Evolutionary conservation across 306 rosid species (phyloP).

Genomic region (Herpetospermum pedunculosum): DNA sequence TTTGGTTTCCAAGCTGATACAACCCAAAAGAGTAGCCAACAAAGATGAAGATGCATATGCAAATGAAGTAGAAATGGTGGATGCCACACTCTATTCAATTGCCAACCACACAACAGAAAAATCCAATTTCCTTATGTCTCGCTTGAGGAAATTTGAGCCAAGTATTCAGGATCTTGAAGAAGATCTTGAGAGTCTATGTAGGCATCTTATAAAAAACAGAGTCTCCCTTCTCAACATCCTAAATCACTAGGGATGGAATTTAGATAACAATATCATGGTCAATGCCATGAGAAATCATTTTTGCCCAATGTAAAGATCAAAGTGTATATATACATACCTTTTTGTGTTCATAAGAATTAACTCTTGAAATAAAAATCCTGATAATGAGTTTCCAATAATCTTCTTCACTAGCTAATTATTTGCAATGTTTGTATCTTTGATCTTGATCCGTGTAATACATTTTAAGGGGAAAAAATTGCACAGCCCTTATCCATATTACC

Average conservation of each 20-base stretch:
- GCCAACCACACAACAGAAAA: neutral
- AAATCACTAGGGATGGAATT: neutral
- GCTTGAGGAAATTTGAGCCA: conserved; percentile 4
- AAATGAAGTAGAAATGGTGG: neutral
- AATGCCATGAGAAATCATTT: too few relatives aligned
- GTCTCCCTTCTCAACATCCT: conserved; percentile 19
- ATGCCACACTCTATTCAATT: neutral
- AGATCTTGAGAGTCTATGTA: conserved; percentile 6
- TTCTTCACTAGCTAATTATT: neutral
- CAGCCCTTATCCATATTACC: too few relatives aligned
- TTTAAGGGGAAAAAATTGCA: too few relatives aligned
- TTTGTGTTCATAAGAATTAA: neutral
- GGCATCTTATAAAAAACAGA: conserved; percentile 17
- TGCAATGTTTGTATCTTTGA: too few relatives aligned
- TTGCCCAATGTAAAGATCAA: neutral
- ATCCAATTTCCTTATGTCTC: neutral
- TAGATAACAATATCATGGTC: too few relatives aligned
- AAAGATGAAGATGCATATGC: neutral
- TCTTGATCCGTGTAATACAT: too few relatives aligned
- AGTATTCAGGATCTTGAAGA: conserved; percentile 8
- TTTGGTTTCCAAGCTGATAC: neutral
- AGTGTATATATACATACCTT: neutral
- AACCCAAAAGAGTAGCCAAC: neutral
- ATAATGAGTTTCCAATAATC: neutral
- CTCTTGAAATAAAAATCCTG: neutral